A percentile compares a stretch with the other conserved stretches of the same genome.
phyloP scores from a whole-genome alignment of 23 red algal species.

The Pyropia yezoensis region DNA sequence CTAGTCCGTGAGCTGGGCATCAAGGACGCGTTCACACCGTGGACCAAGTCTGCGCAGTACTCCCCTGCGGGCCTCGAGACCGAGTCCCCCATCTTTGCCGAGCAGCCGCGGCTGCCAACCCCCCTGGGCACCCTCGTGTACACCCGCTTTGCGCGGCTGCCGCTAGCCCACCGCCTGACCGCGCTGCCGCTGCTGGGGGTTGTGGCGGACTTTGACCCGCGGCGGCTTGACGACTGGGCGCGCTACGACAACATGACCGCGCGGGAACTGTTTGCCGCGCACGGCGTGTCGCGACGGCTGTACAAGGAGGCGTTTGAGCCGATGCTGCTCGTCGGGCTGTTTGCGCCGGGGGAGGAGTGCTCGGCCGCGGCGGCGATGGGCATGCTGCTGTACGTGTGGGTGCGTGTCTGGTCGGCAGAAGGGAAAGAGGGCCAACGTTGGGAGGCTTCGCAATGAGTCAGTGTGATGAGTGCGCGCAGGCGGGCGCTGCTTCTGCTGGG shows the following conservation, averaged over 20 bases:
- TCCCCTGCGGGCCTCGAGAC: constrained; percentile 68
- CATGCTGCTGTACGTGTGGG: constrained; percentile 31
- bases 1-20: constrained; percentile 67
- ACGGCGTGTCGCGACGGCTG: constrained; percentile 54
- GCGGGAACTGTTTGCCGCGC: constrained; percentile 53
- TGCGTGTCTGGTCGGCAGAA: too few relatives aligned
- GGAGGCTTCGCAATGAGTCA: too few relatives aligned
- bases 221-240: constrained; percentile 31
- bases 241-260: constrained; percentile 86
- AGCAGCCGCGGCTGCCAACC: constrained; percentile 48
- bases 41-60: constrained; percentile 40
- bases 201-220: constrained; percentile 50
- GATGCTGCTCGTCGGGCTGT: constrained; percentile 75
- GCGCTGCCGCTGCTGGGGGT: constrained; percentile 62
- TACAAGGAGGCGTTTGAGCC: constrained; percentile 63
- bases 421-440: too few relatives aligned
- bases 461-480: too few relatives aligned
- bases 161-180: constrained; percentile 47
- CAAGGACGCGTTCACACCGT: constrained; percentile 48
- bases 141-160: constrained; percentile 57
- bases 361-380: constrained; percentile 58
- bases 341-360: constrained; percentile 60
- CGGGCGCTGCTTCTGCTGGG: too few relatives aligned
- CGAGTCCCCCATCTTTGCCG: constrained; percentile 65
- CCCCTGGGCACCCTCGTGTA: constrained; percentile 75